Percentiles rank a stretch among this genome's conserved stretches.
Conservation (phyloP, 2,329 filamentous ascomycete species). For the Aspergillus vadensis region DNA sequence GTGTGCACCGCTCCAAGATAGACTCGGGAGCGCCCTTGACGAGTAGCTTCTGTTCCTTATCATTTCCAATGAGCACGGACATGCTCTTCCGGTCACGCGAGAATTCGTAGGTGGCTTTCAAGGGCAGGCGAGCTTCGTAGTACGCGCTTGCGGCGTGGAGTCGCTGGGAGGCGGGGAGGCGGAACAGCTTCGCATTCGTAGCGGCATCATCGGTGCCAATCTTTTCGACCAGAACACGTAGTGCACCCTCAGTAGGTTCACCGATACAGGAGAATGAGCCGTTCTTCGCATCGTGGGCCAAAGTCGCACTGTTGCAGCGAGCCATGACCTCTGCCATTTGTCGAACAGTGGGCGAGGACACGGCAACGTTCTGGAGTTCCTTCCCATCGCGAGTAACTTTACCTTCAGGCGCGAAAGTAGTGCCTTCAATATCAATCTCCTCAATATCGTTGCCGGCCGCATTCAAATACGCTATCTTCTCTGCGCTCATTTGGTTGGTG, state of each 20-base stretch:
- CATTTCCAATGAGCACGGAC: slow-evolving; percentile 84
- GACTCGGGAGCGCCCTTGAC: slow-evolving; percentile 97
- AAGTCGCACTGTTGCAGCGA: slow-evolving; percentile 84
- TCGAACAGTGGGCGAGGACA: slow-evolving; percentile 72
- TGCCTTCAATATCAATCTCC: slow-evolving; percentile 87
- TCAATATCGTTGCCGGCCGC: slow-evolving; percentile 73
- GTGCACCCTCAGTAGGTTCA: slow-evolving; percentile 91
- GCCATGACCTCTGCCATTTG: slow-evolving; percentile 72
- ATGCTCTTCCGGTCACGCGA: slow-evolving; percentile 98
- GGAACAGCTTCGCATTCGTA: slow-evolving; percentile 55
- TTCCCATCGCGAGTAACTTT: slow-evolving; percentile 70
- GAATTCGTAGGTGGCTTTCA: slow-evolving; percentile 90
- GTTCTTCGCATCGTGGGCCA: slow-evolving; percentile 78
- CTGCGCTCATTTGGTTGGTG: slow-evolving; percentile 99
- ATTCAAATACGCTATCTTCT: slow-evolving; percentile 82
- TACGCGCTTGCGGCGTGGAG: slow-evolving; percentile 80
- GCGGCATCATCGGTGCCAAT: slow-evolving; percentile 75
- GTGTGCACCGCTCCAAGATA: slow-evolving; percentile 87
- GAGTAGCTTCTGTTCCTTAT: slow-evolving; percentile 73
- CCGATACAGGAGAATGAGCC: slow-evolving; percentile 79
- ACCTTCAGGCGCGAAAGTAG: slow-evolving; percentile 85
- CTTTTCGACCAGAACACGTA: slow-evolving; percentile 91
- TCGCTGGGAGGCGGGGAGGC: slow-evolving; percentile 57
- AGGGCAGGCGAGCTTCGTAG: slow-evolving; percentile 75
- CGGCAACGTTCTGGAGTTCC: slow-evolving; percentile 66